Percentiles rank a stretch among this genome's conserved stretches.
phyloP scores from a whole-genome alignment of 805 yeast species.

The Monosporozyma siamensis region DNA sequence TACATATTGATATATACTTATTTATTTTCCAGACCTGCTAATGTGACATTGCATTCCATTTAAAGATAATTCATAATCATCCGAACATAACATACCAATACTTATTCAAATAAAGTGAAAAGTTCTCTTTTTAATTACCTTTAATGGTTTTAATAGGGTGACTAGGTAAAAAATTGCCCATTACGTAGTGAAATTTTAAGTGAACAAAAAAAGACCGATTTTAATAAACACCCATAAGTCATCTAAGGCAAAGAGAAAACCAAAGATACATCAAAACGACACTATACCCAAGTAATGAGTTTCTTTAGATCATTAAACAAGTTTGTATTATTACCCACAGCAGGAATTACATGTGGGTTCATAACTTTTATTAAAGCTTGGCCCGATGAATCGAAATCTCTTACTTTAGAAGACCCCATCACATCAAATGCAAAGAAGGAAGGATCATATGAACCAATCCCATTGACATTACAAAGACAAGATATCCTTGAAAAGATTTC shows the following conservation, averaged over 20 bases:
- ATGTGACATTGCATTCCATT: too few species aligned
- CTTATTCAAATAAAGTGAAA: too few species aligned
- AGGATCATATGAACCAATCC: conserved; percentile 2
- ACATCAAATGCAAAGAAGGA: background rate
- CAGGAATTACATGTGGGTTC: conserved; percentile 25
- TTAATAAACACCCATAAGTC: background rate
- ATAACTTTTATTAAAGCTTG: conserved; percentile 25
- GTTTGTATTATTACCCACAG: conserved; percentile 20
- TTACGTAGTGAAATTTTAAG: too few species aligned
- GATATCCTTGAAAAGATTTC: conserved; percentile 21
- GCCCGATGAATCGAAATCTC: conserved; percentile 22
- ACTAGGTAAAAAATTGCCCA: too few species aligned
- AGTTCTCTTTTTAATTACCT: too few species aligned
- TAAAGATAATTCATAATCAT: too few species aligned
- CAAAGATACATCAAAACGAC: background rate
- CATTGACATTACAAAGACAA: conserved; percentile 18
- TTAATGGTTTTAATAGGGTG: too few species aligned
- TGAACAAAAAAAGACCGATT: conserved; percentile 1
- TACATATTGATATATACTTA: background rate
- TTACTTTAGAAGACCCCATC: conserved; percentile 8
- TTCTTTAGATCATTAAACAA: conserved; percentile 8
- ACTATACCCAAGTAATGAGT: too few species aligned
- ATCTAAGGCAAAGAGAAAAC: background rate
- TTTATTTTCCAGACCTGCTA: background rate
- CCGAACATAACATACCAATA: too few species aligned